These are phyloP conservation scores for Coleophoma cylindrospora DNA, from an alignment of 2,329 filamentous ascomycete genomes.

Conservation along the genomic window DNA sequence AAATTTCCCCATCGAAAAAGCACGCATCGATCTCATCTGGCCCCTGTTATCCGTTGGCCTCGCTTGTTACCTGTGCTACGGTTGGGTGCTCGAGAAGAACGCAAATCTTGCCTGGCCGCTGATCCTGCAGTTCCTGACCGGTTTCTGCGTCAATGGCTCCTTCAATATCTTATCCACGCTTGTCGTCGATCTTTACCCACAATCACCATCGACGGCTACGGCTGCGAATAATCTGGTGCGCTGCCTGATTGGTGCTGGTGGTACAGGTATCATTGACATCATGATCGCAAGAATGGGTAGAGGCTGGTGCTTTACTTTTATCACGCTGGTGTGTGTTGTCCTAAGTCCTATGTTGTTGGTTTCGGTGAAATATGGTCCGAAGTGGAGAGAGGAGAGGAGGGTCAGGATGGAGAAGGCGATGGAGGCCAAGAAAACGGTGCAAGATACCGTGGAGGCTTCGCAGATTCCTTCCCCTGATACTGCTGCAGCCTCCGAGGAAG, in stretches of 20 bases:
- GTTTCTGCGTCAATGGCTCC: conserved; percentile 52
- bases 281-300: conserved; percentile 53
- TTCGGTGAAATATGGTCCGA: conserved; percentile 42
- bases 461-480: no score
- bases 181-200: conserved; percentile 58
- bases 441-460: background rate
- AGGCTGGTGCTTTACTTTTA: conserved; percentile 59
- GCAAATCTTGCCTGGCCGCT: conserved; percentile 49
- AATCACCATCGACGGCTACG: conserved; percentile 55
- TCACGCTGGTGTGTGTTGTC: conserved; percentile 43
- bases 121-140: conserved; percentile 51
- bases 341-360: conserved; percentile 44
- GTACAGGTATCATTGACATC: conserved; percentile 52
- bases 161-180: conserved; percentile 61
- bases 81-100: conserved; percentile 49
- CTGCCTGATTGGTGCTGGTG: conserved; percentile 55
- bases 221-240: conserved; percentile 60
- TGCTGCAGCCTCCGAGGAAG: background rate
- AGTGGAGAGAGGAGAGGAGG: conserved; percentile 45
- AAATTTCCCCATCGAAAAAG: conserved; percentile 29
- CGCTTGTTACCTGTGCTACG: conserved; percentile 47
- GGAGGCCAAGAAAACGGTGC: conserved; percentile 19
- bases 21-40: conserved; percentile 46
- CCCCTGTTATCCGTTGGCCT: conserved; percentile 51
- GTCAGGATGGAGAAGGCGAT: conserved; percentile 32